These are phyloP conservation scores for Ceratocystis alfenasii DNA, from an alignment of 2,329 filamentous ascomycete species.

Conservation along the genomic window DNA sequence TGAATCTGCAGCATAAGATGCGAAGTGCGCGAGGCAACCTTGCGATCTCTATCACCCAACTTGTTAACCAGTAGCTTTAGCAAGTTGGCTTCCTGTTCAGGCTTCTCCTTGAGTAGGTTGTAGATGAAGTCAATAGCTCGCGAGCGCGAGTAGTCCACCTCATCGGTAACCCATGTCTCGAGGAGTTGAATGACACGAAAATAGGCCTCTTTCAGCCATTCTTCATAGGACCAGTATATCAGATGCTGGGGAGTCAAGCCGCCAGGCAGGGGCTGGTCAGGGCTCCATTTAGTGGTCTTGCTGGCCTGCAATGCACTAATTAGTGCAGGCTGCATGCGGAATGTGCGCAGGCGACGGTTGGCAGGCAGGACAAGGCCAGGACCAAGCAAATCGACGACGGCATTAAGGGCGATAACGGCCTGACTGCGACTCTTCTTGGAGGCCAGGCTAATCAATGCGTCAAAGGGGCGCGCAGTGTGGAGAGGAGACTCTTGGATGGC, in stretches of 20 bases:
- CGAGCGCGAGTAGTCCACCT: conserved; percentile 84
- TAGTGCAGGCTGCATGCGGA: conserved; percentile 67
- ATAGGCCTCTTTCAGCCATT: conserved; percentile 88
- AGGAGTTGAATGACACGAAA: conserved; percentile 87
- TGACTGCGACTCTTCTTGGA: conserved; percentile 88
- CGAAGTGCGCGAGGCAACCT: conserved; percentile 86
- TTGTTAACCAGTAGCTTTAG: conserved; percentile 90
- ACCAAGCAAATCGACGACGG: conserved; percentile 86
- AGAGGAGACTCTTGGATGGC: conserved; percentile 92
- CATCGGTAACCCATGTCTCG: conserved; percentile 86
- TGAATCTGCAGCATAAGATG: conserved; percentile 88
- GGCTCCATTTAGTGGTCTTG: conserved; percentile 48
- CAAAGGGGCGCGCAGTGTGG: conserved; percentile 81
- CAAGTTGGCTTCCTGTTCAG: conserved; percentile 92
- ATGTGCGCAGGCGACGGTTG: conserved; percentile 68
- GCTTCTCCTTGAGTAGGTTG: conserved; percentile 84
- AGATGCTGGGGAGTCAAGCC: conserved; percentile 65
- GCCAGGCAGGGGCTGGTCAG: conserved; percentile 58
- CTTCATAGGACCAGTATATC: conserved; percentile 81
- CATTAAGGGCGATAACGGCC: conserved; percentile 81
- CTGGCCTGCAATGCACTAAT: conserved; percentile 56
- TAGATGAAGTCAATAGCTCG: conserved; percentile 84
- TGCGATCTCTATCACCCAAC: conserved; percentile 85
- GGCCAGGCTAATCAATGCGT: conserved; percentile 70
- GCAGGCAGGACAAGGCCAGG: conserved; percentile 75